These are phyloP conservation scores for Rutidosis leptorrhynchoides DNA, from an alignment of 129 eudicot genomes.

Conservation along the genomic window DNA sequence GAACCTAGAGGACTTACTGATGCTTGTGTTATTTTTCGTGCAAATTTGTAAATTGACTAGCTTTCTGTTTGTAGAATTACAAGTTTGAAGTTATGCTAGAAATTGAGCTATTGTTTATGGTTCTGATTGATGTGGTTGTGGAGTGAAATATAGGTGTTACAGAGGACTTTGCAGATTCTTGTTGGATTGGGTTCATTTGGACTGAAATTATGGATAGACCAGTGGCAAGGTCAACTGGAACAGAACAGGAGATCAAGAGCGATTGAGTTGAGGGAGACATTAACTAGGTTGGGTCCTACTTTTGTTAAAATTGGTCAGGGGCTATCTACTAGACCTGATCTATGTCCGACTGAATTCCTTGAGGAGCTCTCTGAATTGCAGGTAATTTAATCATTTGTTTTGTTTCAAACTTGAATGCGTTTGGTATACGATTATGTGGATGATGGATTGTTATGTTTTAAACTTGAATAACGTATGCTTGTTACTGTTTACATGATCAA, in stretches of 20 bases:
- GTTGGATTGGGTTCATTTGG: constrained; percentile 73
- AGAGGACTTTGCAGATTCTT: constrained; percentile 61
- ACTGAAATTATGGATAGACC: constrained; percentile 65
- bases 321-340: constrained; percentile 86
- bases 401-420: neutral
- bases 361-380: constrained; percentile 91
- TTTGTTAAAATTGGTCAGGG: constrained; percentile 98
- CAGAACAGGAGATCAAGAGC: constrained; percentile 69
- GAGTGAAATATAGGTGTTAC: constrained; percentile 37
- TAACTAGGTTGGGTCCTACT: constrained; percentile 85
- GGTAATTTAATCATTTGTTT: constrained; percentile 37
- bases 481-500: constrained; percentile 18
- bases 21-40: neutral
- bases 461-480: neutral
- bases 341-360: constrained; percentile 85
- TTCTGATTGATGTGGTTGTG: constrained; percentile 6
- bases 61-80: too few species aligned
- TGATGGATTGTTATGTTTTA: too few species aligned
- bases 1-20: neutral
- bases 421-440: neutral
- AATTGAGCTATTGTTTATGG: neutral
- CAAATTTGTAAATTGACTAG: too few species aligned
- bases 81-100: neutral
- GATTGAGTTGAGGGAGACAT: constrained; percentile 55
- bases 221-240: constrained; percentile 53